Base-by-base conservation (phyloP, 345 rosid genomes). In the Pugionium cornutum region DNA sequence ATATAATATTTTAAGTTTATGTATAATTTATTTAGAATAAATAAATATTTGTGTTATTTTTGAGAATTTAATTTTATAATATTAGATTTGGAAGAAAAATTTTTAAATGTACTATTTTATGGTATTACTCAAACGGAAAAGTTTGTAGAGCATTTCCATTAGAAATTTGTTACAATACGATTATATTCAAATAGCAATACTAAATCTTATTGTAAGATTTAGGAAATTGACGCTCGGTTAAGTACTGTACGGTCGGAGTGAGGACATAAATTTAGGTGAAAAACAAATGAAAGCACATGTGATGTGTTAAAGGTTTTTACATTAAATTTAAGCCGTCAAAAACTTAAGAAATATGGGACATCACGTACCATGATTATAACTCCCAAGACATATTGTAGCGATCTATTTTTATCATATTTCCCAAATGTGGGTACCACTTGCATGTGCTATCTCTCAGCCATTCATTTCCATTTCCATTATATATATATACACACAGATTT, bases 231-330 rank as follows among this genome's bases (percentile, higher is more conserved):
- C 57, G 57, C 62, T 45, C 48, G 35, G 28, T 53, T 53, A 68
- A 68, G 59, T 58, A 69, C 67, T 27, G 74, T 70, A 70, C 74
- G 74, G 56, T 60, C 53, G 39, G 53, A 35, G 32, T 25, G 27
- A 56, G 11, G 31, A 25, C 37, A 47, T 42, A 10, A 2, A 3
- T 11, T 11, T 55, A 31, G 65, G 43, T 58, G 10, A 43, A 39
- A 54, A n/a, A 32, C 35, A 69, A 69, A 50, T 50, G 65, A 58
- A 26, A 33, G 18, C 10, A 32, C 45, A 59, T 60, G 61, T 67
- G 53, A 43, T 33, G 27, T 35, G 41, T 36, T 61, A 26, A 32
- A 51, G 27, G 8, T 18, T 11, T 42, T 52, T 9, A 9, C 29
- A 43, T 49, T 46, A 39, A 46, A 70, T 62, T 57, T 62, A 55